phyloP scores from a whole-genome alignment of 1,284 basidiomycete species.

The Naganishia cerealis region DNA sequence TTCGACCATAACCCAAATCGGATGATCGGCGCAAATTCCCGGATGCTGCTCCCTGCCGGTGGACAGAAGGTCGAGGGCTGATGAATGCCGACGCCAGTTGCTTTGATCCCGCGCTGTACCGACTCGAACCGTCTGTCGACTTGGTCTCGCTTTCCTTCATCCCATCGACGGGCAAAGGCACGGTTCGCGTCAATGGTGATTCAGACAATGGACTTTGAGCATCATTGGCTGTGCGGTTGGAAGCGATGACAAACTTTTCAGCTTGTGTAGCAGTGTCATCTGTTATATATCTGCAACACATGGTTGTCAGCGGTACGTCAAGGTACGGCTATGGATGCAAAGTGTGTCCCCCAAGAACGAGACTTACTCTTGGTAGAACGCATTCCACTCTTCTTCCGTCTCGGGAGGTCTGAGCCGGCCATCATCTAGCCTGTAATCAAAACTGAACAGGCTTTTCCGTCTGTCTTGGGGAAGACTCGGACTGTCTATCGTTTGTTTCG shows the following conservation, averaged over 20 bases:
- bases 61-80: not conserved
- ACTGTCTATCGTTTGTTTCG: not conserved
- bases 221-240: not conserved
- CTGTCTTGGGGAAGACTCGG: not conserved
- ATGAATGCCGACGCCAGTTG: slow-evolving; percentile 6
- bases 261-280: slow-evolving; percentile 19
- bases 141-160: not conserved
- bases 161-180: not conserved
- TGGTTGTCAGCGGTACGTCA: not conserved
- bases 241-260: slow-evolving; percentile 19
- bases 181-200: not conserved
- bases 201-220: not conserved
- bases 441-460: slow-evolving; percentile 8
- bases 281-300: slow-evolving; percentile 32
- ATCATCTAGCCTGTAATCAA: slow-evolving; percentile 3
- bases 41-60: not conserved
- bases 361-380: slow-evolving; percentile 39
- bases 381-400: slow-evolving; percentile 40
- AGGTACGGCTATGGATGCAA: not conserved
- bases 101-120: not conserved
- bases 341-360: not conserved
- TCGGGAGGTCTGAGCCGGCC: slow-evolving; percentile 28
- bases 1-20: not conserved
- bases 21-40: not conserved
- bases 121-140: not conserved